Conservation (phyloP, 2,329 filamentous ascomycete species). For the Thelonectria discophora region DNA sequence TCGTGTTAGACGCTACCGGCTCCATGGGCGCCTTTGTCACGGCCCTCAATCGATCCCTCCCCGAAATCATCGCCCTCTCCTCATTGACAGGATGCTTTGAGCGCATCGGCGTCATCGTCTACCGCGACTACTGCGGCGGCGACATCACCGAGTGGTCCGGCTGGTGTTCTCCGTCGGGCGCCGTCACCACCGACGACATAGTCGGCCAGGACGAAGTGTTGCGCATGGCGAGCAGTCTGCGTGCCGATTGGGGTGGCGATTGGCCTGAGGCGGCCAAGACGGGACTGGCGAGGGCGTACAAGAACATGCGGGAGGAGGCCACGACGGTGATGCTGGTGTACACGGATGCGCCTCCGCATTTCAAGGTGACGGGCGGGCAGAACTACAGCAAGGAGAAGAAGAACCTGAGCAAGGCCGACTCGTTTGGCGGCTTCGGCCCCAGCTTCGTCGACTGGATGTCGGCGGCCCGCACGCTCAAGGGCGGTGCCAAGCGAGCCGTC, state of each 20-base stretch:
- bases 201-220: constrained; percentile 49
- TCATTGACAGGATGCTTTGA: constrained; percentile 59
- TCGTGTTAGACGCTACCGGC: constrained; percentile 56
- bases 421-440: constrained; percentile 46
- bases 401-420: constrained; percentile 20
- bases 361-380: constrained; percentile 40
- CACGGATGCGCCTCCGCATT: constrained; percentile 59
- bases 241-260: constrained; percentile 49
- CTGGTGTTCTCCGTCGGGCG: constrained; percentile 49
- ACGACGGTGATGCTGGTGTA: constrained; percentile 60
- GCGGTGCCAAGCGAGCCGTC: constrained; percentile 49
- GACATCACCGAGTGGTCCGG: constrained; percentile 58
- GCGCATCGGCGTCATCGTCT: constrained; percentile 59
- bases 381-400: constrained; percentile 45
- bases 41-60: constrained; percentile 56
- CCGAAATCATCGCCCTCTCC: constrained; percentile 60
- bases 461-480: constrained; percentile 46
- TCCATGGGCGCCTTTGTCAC: constrained; percentile 56
- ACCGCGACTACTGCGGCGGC: constrained; percentile 56
- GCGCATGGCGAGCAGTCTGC: constrained; percentile 47
- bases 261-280: constrained; percentile 60
- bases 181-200: constrained; percentile 23
- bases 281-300: constrained; percentile 56
- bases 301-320: constrained; percentile 56
- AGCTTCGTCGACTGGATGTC: constrained; percentile 57